Percentiles rank a stretch among this genome's conserved stretches.
These are phyloP conservation scores for Solanum sparsipilum DNA, from an alignment of 257 asterid genomes.

Conservation along the genomic window DNA sequence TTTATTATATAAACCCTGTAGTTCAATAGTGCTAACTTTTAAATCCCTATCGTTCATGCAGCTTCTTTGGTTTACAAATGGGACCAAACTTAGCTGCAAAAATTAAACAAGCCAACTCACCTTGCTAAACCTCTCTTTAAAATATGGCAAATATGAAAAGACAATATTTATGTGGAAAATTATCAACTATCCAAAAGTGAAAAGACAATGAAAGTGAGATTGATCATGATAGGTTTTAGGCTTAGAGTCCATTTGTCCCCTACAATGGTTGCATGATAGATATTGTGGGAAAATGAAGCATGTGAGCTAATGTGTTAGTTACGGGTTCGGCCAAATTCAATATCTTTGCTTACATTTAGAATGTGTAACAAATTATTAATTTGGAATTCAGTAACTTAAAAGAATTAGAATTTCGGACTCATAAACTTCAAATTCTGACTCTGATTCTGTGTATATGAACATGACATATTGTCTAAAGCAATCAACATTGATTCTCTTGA, in stretches of 20 bases:
- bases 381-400: too few relatives aligned
- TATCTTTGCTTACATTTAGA: too few relatives aligned
- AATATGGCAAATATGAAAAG: neutral
- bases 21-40: neutral
- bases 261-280: neutral
- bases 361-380: too few relatives aligned
- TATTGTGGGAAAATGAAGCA: neutral
- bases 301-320: neutral
- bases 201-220: neutral
- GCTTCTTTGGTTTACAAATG: neutral
- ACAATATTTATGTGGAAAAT: neutral
- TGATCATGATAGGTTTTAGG: neutral
- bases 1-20: neutral
- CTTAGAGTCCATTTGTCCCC: neutral
- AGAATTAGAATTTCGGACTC: too few relatives aligned
- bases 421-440: too few relatives aligned
- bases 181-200: neutral
- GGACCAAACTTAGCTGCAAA: neutral
- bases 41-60: neutral
- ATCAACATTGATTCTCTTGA: neutral
- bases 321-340: neutral
- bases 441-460: neutral
- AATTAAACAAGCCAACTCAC: neutral
- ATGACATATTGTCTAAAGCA: neutral
- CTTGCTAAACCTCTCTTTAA: neutral